phyloP scores from a whole-genome alignment of 306 rosid species.

The Mimosa pudica region DNA sequence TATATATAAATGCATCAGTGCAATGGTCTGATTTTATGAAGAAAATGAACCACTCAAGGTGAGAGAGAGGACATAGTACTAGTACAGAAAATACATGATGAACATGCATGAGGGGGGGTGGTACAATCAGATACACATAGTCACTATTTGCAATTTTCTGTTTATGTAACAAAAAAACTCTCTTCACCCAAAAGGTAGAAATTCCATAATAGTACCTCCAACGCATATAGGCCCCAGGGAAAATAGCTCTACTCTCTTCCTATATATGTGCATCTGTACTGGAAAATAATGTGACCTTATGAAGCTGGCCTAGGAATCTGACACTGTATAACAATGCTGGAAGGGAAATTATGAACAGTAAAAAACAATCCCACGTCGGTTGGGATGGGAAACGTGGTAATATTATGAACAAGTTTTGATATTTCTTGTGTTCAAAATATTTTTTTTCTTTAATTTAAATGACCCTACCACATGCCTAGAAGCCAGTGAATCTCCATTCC shows the following conservation, averaged over 20 bases:
- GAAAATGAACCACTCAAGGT: conserved; percentile 32
- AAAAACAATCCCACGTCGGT: conserved; percentile 20
- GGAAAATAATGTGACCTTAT: conserved; percentile 42
- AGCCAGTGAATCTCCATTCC: conserved; percentile 39
- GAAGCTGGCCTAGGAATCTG: conserved; percentile 40
- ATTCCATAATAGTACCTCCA: conserved; percentile 50
- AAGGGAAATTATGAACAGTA: conserved; percentile 37
- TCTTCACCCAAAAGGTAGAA: conserved; percentile 42
- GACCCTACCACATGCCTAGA: conserved; percentile 36
- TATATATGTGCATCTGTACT: conserved; percentile 40
- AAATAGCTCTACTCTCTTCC: conserved; percentile 37
- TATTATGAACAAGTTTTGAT: conserved; percentile 6
- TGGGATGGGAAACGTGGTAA: conserved; percentile 33
- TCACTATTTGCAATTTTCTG: conserved; percentile 33
- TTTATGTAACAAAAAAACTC: conserved; percentile 38
- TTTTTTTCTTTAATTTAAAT: not conserved
- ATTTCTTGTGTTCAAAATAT: conserved; percentile 24
- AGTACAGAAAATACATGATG: conserved; percentile 28
- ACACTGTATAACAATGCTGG: conserved; percentile 31
- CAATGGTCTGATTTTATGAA: not conserved
- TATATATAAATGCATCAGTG: not conserved
- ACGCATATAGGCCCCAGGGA: conserved; percentile 38
- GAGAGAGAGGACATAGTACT: conserved; percentile 27
- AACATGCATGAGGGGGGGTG: conserved; percentile 29
- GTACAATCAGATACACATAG: conserved; percentile 40